Evolutionary conservation across 805 yeast species (phyloP).

Genomic region (Myxozyma neglecta): DNA sequence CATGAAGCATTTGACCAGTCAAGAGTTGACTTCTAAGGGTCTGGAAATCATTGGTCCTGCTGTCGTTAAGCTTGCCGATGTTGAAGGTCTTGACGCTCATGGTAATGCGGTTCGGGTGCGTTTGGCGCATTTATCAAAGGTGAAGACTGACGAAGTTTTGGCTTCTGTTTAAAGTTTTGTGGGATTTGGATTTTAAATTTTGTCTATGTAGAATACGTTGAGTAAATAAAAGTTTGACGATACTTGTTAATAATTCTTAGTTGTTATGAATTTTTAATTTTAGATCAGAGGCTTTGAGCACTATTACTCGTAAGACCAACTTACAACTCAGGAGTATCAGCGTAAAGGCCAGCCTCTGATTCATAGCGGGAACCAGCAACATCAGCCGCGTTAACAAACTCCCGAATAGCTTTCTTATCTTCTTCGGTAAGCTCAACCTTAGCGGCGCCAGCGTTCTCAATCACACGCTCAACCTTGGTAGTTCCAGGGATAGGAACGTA

Average conservation of each 20-base stretch:
- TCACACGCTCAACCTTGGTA: constrained; percentile 57
- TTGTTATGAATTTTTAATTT: neutral
- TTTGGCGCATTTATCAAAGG: constrained; percentile 51
- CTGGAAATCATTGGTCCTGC: constrained; percentile 89
- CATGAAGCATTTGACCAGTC: constrained; percentile 93
- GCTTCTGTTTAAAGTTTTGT: neutral
- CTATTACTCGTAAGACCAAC: neutral
- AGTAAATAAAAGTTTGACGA: too few species aligned
- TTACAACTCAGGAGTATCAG: constrained; percentile 11
- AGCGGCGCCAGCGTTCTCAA: constrained; percentile 53
- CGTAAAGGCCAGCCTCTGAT: neutral
- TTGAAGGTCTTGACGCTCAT: constrained; percentile 97
- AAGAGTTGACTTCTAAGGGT: constrained; percentile 84
- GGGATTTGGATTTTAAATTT: neutral
- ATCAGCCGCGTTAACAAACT: constrained; percentile 19
- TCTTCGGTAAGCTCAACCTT: constrained; percentile 16
- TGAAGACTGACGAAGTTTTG: constrained; percentile 8
- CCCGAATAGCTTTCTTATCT: constrained; percentile 19
- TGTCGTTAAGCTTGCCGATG: constrained; percentile 91
- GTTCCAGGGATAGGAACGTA: constrained; percentile 82
- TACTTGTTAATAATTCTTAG: too few species aligned
- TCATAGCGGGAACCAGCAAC: constrained; percentile 8
- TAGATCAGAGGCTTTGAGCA: neutral
- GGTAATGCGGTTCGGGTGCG: constrained; percentile 94
- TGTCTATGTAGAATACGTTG: neutral